Conservation (phyloP, 2,329 filamentous ascomycete species). For the Coleophoma cylindrospora region DNA sequence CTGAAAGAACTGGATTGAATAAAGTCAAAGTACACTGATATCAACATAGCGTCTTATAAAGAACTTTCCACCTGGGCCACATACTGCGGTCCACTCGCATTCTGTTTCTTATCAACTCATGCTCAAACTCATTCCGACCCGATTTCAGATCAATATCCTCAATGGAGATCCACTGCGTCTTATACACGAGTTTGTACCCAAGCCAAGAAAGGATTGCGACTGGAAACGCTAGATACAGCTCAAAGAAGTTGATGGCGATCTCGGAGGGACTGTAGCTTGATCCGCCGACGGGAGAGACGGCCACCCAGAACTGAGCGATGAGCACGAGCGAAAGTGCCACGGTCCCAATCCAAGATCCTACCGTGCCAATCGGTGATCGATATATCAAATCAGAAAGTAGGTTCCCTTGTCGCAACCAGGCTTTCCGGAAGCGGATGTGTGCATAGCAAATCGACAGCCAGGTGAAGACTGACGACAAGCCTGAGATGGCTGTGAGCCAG, state of each 20-base stretch:
- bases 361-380: constrained; percentile 51
- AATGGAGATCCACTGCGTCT: constrained; percentile 60
- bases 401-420: constrained; percentile 62
- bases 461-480: constrained; percentile 70
- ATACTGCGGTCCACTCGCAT: constrained; percentile 66
- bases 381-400: constrained; percentile 60
- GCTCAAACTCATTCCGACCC: constrained; percentile 77
- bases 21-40: background rate
- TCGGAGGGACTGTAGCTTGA: constrained; percentile 32
- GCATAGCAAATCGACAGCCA: constrained; percentile 80
- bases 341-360: constrained; percentile 59
- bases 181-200: constrained; percentile 72
- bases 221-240: constrained; percentile 64
- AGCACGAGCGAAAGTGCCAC: constrained; percentile 41
- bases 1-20: too few relatives aligned
- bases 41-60: constrained; percentile 69
- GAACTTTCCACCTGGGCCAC: constrained; percentile 73
- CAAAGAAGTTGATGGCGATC: constrained; percentile 65
- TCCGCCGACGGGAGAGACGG: constrained; percentile 66
- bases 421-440: constrained; percentile 84
- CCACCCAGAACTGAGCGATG: constrained; percentile 66
- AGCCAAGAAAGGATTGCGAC: constrained; percentile 65
- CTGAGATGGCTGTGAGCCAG: constrained; percentile 75
- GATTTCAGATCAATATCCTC: constrained; percentile 82
- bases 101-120: constrained; percentile 70